Evolutionary conservation across 2,329 filamentous ascomycete species (phyloP).

Genomic region (Fusarium devonianum): DNA sequence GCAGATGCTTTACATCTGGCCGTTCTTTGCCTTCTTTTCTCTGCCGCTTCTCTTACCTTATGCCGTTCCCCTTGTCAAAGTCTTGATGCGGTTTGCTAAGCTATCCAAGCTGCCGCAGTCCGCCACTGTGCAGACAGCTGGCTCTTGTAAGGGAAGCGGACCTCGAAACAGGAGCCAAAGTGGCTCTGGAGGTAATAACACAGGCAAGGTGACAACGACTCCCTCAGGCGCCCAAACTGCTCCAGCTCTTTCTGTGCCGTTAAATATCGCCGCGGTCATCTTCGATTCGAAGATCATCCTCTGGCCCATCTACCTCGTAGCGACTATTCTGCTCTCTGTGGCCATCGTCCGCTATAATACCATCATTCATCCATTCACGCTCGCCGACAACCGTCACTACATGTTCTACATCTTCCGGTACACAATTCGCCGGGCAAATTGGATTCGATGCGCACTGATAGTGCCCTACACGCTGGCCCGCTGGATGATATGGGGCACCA

Average conservation of each 20-base stretch:
- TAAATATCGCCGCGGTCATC: slow-evolving; percentile 17
- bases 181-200: neutral
- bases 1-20: slow-evolving; percentile 96
- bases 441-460: slow-evolving; percentile 71
- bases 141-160: neutral
- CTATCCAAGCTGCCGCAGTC: neutral
- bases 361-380: slow-evolving; percentile 91
- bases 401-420: slow-evolving; percentile 96
- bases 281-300: slow-evolving; percentile 48
- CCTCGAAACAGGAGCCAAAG: neutral
- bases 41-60: slow-evolving; percentile 73
- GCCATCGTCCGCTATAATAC: slow-evolving; percentile 80
- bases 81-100: neutral
- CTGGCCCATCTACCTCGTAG: slow-evolving; percentile 47
- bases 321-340: slow-evolving; percentile 49
- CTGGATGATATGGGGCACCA: slow-evolving; percentile 71
- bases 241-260: slow-evolving; percentile 13
- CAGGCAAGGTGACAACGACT: neutral
- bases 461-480: slow-evolving; percentile 74
- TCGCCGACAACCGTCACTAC: slow-evolving; percentile 96
- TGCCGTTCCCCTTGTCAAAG: slow-evolving; percentile 48
- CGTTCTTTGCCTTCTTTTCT: slow-evolving; percentile 89
- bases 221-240: neutral
- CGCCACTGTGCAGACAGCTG: neutral
- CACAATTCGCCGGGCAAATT: slow-evolving; percentile 71